These are phyloP conservation scores for Eucalyptus lansdowneana DNA, from an alignment of 345 rosid species.

Conservation along the genomic window DNA sequence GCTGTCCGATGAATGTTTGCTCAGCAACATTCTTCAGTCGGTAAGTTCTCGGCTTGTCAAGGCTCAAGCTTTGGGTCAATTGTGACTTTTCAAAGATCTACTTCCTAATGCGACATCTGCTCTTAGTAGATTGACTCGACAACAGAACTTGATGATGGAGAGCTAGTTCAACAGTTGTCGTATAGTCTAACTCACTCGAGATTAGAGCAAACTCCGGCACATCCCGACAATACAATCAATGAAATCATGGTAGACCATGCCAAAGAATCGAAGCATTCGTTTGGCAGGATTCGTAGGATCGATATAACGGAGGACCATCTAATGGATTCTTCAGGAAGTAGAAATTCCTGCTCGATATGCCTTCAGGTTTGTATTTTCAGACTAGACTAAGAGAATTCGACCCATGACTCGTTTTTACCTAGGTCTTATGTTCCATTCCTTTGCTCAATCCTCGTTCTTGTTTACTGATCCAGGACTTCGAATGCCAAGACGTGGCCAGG, in stretches of 20 bases:
- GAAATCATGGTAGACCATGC: not conserved
- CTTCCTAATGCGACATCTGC: not conserved
- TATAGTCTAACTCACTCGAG: not conserved
- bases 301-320: not conserved
- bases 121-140: conserved; percentile 65
- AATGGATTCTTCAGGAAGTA: conserved; percentile 3
- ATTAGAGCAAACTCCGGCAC: not conserved
- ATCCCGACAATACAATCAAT: not conserved
- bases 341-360: conserved; percentile 20
- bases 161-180: not conserved
- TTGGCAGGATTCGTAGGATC: not conserved
- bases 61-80: not conserved
- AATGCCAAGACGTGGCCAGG: not conserved
- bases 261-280: not conserved
- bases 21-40: not conserved
- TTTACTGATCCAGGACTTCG: conserved; percentile 11
- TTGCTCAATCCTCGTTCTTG: not conserved
- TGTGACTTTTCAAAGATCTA: not conserved
- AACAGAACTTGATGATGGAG: conserved; percentile 64
- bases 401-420: not conserved
- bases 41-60: not conserved
- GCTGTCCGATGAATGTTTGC: not conserved
- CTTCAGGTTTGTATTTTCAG: conserved; percentile 17
- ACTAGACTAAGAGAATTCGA: not conserved
- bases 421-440: not conserved